These are phyloP conservation scores for Botrytis cinerea DNA, from an alignment of 2,329 filamentous ascomycete genomes.

Conservation along the genomic window DNA sequence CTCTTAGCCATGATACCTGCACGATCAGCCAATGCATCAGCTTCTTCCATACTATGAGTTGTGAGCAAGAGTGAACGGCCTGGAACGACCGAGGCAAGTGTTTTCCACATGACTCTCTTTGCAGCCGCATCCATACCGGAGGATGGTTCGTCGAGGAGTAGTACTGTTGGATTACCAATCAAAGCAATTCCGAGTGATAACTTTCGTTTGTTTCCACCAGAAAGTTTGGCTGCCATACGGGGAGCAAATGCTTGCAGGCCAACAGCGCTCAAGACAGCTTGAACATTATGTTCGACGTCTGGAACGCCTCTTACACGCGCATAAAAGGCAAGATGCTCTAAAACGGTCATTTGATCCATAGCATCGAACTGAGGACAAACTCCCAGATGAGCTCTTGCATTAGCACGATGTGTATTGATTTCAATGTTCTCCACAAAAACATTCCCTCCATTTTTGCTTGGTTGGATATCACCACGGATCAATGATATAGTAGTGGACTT, in stretches of 20 bases:
- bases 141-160: conserved; percentile 86
- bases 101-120: conserved; percentile 92
- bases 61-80: conserved; percentile 85
- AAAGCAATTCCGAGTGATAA: conserved; percentile 84
- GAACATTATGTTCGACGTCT: conserved; percentile 75
- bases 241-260: conserved; percentile 70
- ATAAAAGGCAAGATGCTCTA: conserved; percentile 86
- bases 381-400: conserved; percentile 76
- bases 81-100: conserved; percentile 69
- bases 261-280: conserved; percentile 76
- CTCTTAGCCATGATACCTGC: conserved; percentile 83
- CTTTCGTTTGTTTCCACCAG: conserved; percentile 93
- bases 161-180: conserved; percentile 86
- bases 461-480: conserved; percentile 84
- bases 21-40: conserved; percentile 79
- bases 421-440: conserved; percentile 78
- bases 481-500: conserved; percentile 89
- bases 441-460: conserved; percentile 68
- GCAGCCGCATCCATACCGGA: conserved; percentile 88
- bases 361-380: conserved; percentile 90
- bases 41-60: conserved; percentile 95
- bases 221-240: conserved; percentile 77
- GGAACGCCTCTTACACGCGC: conserved; percentile 78
- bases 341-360: conserved; percentile 86
- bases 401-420: conserved; percentile 69